These are phyloP conservation scores for Auriscalpium microsporum DNA, from an alignment of 768 basidiomycete species.

Conservation along the genomic window DNA sequence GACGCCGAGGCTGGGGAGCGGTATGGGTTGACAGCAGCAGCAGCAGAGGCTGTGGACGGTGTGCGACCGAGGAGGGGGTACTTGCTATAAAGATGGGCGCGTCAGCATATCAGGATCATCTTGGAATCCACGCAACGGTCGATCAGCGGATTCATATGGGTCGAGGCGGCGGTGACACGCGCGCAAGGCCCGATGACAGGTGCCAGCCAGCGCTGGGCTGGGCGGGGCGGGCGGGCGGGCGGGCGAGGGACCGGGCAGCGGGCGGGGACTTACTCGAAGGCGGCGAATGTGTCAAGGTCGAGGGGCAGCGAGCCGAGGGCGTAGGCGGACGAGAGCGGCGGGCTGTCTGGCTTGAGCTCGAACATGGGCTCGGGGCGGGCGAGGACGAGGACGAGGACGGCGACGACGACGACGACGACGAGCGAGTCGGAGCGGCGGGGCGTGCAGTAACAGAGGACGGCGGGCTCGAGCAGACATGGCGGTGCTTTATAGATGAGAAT, in stretches of 20 bases:
- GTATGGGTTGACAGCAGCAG: slow-evolving; percentile 8
- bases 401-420: too few species aligned
- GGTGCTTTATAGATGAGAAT: too few species aligned
- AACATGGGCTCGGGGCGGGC: not conserved
- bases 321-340: not conserved
- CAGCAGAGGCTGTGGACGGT: slow-evolving; percentile 2
- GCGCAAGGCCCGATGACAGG: not conserved
- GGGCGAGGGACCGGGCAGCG: not conserved
- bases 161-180: not conserved
- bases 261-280: not conserved
- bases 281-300: not conserved
- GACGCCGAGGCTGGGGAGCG: slow-evolving; percentile 12
- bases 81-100: slow-evolving; percentile 14
- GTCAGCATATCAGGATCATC: not conserved
- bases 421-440: not conserved
- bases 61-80: slow-evolving; percentile 6
- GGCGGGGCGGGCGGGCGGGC: too few species aligned
- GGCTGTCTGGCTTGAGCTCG: not conserved
- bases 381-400: not conserved
- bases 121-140: not conserved
- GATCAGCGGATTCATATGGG: not conserved
- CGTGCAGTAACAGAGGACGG: not conserved
- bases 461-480: not conserved
- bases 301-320: not conserved
- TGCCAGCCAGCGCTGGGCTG: not conserved